Percentiles rank a stretch among this genome's conserved stretches.
Evolutionary conservation across 129 eudicot species (phyloP).

Genomic region (Flaveria linearis): DNA sequence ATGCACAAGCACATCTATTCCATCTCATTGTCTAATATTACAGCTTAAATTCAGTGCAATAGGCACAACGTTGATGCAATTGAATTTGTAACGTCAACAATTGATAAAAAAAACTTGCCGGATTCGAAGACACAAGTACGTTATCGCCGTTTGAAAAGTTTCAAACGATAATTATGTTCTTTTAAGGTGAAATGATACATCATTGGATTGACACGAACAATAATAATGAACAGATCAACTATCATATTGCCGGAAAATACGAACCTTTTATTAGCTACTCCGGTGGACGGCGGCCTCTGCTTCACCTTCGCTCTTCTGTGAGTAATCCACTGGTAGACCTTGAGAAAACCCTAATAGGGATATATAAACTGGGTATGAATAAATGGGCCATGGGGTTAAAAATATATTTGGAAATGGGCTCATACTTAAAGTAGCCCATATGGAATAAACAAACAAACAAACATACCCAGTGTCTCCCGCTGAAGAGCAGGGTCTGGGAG

Average conservation of each 20-base stretch:
- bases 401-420: background rate
- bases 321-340: slow-evolving; percentile 17
- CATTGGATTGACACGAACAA: background rate
- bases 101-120: background rate
- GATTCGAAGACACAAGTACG: background rate
- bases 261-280: slow-evolving; percentile 25
- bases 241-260: background rate
- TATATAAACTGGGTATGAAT: slow-evolving; percentile 20
- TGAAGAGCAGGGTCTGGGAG: too few relatives aligned
- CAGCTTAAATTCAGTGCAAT: background rate
- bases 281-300: slow-evolving; percentile 34
- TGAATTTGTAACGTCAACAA: background rate
- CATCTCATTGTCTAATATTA: background rate
- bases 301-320: background rate
- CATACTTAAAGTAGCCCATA: background rate
- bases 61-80: background rate
- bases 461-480: too few relatives aligned
- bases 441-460: too few relatives aligned
- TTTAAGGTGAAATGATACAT: background rate
- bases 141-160: too few relatives aligned
- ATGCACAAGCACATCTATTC: background rate
- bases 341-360: slow-evolving; percentile 26
- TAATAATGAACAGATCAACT: too few relatives aligned
- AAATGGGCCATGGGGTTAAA: background rate
- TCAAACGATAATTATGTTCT: too few relatives aligned